Evolutionary conservation across 1,139 yeast genomes (phyloP).

Genomic region (Saccharomycopsis phalli): DNA sequence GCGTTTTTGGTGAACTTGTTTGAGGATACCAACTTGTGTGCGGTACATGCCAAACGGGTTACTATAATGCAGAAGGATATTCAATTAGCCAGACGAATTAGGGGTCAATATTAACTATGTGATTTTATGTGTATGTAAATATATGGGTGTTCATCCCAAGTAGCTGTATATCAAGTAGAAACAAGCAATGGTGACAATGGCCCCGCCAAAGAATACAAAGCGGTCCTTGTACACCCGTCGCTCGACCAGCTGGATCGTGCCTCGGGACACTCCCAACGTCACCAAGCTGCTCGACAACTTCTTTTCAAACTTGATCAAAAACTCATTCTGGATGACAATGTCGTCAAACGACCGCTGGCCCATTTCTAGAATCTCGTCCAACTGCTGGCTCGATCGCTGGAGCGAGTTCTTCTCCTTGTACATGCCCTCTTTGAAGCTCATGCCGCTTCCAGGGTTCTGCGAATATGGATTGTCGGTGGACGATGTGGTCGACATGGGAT

Average conservation of each 20-base stretch:
- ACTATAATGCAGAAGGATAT: constrained; percentile 93
- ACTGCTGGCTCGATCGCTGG: constrained; percentile 64
- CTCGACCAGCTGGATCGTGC: constrained; percentile 76
- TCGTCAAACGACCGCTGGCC: constrained; percentile 84
- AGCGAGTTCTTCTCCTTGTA: constrained; percentile 59
- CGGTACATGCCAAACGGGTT: constrained; percentile 87
- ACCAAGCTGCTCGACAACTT: constrained; percentile 61
- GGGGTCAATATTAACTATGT: constrained; percentile 38
- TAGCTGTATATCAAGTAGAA: constrained; percentile 65
- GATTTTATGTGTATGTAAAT: background rate
- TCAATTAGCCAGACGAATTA: constrained; percentile 79
- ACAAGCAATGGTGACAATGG: constrained; percentile 49
- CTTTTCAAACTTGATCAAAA: constrained; percentile 53
- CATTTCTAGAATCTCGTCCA: constrained; percentile 85
- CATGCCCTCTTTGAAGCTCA: constrained; percentile 56
- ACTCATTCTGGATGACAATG: constrained; percentile 74
- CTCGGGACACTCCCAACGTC: constrained; percentile 80
- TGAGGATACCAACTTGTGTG: constrained; percentile 87
- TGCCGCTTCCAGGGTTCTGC: constrained; percentile 23
- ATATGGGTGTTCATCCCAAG: constrained; percentile 39
- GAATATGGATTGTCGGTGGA: constrained; percentile 12
- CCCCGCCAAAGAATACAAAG: constrained; percentile 76
- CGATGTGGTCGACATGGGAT: background rate
- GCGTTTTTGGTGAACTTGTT: constrained; percentile 78
- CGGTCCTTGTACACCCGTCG: constrained; percentile 85